These are phyloP conservation scores for Boletus reticuloceps DNA, from an alignment of 768 basidiomycete species.

Conservation along the genomic window DNA sequence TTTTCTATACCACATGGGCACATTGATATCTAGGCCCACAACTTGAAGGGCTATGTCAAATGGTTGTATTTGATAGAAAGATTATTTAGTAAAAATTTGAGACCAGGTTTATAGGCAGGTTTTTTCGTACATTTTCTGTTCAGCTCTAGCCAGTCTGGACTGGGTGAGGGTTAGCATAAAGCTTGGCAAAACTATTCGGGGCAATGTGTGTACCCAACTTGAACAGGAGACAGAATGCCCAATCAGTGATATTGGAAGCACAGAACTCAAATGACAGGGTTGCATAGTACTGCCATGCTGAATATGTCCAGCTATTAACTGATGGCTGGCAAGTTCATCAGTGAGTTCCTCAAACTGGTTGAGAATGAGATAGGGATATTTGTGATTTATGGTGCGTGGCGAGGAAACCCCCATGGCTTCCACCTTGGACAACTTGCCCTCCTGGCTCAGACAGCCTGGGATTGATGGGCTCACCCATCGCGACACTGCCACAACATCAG, in stretches of 20 bases:
- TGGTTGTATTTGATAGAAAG: no score
- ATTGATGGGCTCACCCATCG: constrained; percentile 46
- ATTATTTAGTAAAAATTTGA: no score
- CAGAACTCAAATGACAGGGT: constrained; percentile 66
- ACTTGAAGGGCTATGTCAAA: no score
- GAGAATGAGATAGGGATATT: not conserved
- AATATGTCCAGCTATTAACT: constrained; percentile 61
- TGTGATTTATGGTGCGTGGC: constrained; percentile 50
- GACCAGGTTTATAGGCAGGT: no score
- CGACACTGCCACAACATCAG: constrained; percentile 52
- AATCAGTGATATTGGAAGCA: constrained; percentile 66
- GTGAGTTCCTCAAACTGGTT: not conserved
- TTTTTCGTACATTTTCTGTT: no score
- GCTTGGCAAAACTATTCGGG: constrained; percentile 40
- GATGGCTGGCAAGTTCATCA: constrained; percentile 42
- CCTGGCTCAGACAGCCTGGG: constrained; percentile 49
- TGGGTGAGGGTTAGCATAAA: no score
- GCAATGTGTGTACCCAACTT: constrained; percentile 31
- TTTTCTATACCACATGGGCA: no score
- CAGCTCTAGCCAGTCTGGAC: no score
- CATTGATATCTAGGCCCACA: no score
- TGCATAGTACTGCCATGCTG: constrained; percentile 59
- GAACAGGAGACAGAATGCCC: constrained; percentile 45
- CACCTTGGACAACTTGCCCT: constrained; percentile 57
- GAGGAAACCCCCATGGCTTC: constrained; percentile 71